Base-by-base conservation (phyloP, 768 basidiomycete species). In the Clavulina sp. region DNA sequence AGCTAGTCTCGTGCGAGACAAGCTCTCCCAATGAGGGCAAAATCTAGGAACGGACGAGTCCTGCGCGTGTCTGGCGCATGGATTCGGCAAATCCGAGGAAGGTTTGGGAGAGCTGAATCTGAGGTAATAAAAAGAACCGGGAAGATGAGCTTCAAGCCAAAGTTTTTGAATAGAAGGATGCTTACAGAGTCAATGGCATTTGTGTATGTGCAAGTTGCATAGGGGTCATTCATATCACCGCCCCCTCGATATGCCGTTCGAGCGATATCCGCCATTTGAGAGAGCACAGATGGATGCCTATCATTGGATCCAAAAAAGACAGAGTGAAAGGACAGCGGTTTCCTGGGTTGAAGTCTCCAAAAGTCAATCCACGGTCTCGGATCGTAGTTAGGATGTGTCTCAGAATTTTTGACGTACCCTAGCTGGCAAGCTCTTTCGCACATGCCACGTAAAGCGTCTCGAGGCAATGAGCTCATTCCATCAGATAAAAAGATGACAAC, bases 401-500 rank as follows among this genome's bases (percentile, higher is more conserved):
- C n/a, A 6, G 4, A 3, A 51, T 7, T 30, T 4, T 5, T n/a
- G 1, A 4, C 60, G 30, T 53, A 74, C 74, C 75, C 76, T 2
- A 66, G 69, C 21, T 64, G 61, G 19, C 72, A 55, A 0, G 75
- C 68, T 3, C 68, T 51, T 18, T 64, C 67, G 53, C 71, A 69
- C 3, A 77, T 49, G 51, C 68, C 65, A 24, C 67, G 65, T 41
- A 74, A 59, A 2, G 60, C 58, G 4, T 57, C 30, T 41, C 75
- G 72, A 0, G 36, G 43, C 19, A 73, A 63, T 1, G 16, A 2
- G 41, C 71, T 71, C 62, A 74, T 68, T 0, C 76, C 77, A 53
- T 76, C 76, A 1, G 75, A 77, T 5, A 77, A 64, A 60, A 78
- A 78, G 49, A 78, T 68, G n/a, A 78, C 61, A 5, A 77, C 68